These are phyloP conservation scores for Aspergillus mulundensis DNA, from an alignment of 495 filamentous ascomycete genomes.

Conservation along the genomic window DNA sequence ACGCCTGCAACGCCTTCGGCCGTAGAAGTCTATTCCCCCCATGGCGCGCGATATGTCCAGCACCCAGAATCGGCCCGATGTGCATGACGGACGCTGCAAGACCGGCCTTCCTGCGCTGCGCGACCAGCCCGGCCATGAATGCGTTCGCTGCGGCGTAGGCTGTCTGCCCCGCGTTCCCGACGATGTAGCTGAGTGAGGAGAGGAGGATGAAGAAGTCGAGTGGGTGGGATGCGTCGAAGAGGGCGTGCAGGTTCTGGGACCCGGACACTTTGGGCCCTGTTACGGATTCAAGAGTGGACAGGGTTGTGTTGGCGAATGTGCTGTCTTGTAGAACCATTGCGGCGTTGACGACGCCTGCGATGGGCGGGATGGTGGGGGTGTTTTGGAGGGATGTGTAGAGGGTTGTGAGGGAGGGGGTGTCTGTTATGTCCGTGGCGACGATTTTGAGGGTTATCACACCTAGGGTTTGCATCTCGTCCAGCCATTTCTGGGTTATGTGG, in stretches of 20 bases:
- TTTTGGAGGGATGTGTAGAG: background rate
- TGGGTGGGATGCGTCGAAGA: constrained; percentile 1
- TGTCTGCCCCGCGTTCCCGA: constrained; percentile 54
- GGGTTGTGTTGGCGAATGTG: constrained; percentile 7
- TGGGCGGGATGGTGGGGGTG: constrained; percentile 25
- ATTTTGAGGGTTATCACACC: too few relatives aligned
- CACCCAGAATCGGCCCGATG: too few relatives aligned
- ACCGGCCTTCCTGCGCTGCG: constrained; percentile 11
- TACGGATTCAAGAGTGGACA: constrained; percentile 4
- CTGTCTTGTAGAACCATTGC: constrained; percentile 29
- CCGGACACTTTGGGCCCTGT: constrained; percentile 14
- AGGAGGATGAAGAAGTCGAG: constrained; percentile 55
- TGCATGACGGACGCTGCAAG: too few relatives aligned
- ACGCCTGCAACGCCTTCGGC: too few relatives aligned
- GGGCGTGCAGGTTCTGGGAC: constrained; percentile 3
- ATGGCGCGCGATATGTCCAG: too few relatives aligned
- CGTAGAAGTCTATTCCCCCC: too few relatives aligned
- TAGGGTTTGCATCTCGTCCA: too few relatives aligned
- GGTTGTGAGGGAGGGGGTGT: background rate
- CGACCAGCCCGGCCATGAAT: constrained; percentile 45
- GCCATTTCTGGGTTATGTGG: too few relatives aligned
- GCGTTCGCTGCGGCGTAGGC: constrained; percentile 58
- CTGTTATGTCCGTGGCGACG: too few relatives aligned
- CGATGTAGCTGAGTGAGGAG: constrained; percentile 47
- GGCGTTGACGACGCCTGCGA: constrained; percentile 49